phyloP scores from a whole-genome alignment of 495 filamentous ascomycete genomes.

The Aspergillus ostianus region DNA sequence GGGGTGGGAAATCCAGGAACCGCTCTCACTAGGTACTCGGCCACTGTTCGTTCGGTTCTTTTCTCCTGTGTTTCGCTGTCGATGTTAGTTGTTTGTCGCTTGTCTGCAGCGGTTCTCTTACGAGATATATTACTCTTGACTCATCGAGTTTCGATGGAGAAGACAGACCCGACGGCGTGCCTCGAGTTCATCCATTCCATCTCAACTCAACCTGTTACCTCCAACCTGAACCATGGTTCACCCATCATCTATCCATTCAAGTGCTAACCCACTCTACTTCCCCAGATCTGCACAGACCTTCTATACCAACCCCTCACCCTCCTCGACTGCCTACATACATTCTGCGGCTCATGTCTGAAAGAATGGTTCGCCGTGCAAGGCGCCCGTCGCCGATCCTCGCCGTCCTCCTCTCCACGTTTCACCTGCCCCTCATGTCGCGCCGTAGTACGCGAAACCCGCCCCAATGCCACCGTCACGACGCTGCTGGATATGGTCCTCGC shows the following conservation, averaged over 20 bases:
- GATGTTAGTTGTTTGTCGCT: neutral
- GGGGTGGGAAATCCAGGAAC: slow-evolving; percentile 6
- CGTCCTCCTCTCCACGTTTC: slow-evolving; percentile 53
- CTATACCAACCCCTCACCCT: slow-evolving; percentile 94
- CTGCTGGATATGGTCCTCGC: slow-evolving; percentile 74
- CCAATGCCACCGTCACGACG: slow-evolving; percentile 80
- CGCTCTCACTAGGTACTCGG: too few relatives aligned
- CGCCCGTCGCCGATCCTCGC: slow-evolving; percentile 42
- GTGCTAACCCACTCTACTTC: slow-evolving; percentile 13
- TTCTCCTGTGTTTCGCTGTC: too few relatives aligned
- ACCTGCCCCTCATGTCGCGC: slow-evolving; percentile 95
- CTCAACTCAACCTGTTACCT: neutral
- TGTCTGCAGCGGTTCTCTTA: neutral
- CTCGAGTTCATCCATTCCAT: neutral
- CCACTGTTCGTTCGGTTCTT: neutral
- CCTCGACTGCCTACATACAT: slow-evolving; percentile 96
- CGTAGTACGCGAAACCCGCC: slow-evolving; percentile 73
- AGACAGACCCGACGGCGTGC: too few relatives aligned
- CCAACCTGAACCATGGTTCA: neutral
- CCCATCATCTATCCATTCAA: slow-evolving; percentile 4
- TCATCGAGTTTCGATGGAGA: neutral
- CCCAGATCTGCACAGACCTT: slow-evolving; percentile 91
- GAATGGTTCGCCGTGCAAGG: slow-evolving; percentile 80
- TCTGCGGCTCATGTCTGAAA: slow-evolving; percentile 91
- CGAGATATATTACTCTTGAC: neutral